Conservation (phyloP, 176 grass and related monocot genomes). For the Aegilops tauschii region DNA sequence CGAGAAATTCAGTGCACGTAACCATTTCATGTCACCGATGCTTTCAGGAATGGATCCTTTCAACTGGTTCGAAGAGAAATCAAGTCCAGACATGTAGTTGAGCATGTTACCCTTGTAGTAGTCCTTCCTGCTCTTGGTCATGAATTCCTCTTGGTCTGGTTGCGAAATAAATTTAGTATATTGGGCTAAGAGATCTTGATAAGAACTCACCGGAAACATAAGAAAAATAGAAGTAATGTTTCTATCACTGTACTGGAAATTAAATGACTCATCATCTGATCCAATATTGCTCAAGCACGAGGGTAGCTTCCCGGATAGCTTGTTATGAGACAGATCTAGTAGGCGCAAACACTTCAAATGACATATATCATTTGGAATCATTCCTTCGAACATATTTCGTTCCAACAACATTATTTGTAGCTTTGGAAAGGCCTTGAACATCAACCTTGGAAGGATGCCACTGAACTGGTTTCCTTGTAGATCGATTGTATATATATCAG, state of each 20-base stretch:
- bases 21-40: conserved; percentile 27
- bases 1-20: conserved; percentile 22
- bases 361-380: conserved; percentile 17
- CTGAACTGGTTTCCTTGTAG: neutral
- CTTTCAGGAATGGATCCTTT: conserved; percentile 29
- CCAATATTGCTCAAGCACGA: conserved; percentile 27
- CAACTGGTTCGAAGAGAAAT: conserved; percentile 34
- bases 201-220: too few relatives aligned
- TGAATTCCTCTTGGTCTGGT: conserved; percentile 16
- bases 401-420: conserved; percentile 29
- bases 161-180: neutral
- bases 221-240: too few relatives aligned
- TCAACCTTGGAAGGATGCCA: conserved; percentile 4
- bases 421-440: neutral
- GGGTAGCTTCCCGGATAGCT: conserved; percentile 2
- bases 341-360: neutral
- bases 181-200: too few relatives aligned
- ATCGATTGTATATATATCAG: conserved; percentile 10
- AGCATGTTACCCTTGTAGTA: conserved; percentile 14
- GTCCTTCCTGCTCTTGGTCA: conserved; percentile 18
- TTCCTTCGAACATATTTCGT: conserved; percentile 22
- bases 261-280: neutral
- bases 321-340: conserved; percentile 31
- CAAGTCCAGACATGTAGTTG: neutral
- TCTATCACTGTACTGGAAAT: neutral